These are phyloP conservation scores for Xylaria sp. DNA, from an alignment of 2,329 filamentous ascomycete genomes.

Conservation along the genomic window DNA sequence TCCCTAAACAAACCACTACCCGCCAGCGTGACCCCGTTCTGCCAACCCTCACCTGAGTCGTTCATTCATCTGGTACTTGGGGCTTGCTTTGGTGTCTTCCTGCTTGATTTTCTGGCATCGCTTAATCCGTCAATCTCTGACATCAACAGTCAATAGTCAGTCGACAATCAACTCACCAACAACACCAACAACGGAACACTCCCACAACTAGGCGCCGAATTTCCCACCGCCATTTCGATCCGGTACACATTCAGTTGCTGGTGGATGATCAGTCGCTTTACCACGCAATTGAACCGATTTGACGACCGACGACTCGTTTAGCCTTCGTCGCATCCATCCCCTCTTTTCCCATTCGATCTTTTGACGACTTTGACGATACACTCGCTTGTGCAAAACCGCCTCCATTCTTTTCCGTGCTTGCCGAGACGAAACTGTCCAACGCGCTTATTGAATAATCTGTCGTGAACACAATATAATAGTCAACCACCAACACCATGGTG, in stretches of 20 bases:
- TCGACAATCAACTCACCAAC: conserved; percentile 13
- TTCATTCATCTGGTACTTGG: conserved; percentile 29
- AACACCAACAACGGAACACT: conserved; percentile 8
- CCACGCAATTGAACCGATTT: background rate
- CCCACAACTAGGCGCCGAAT: background rate
- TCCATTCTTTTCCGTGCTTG: conserved; percentile 15
- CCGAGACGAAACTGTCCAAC: conserved; percentile 10
- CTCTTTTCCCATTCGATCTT: background rate
- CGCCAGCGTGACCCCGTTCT: conserved; percentile 8
- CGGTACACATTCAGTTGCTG: background rate
- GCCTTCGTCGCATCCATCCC: conserved; percentile 4
- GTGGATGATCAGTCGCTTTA: background rate
- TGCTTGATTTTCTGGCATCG: conserved; percentile 8
- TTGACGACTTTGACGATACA: conserved; percentile 19
- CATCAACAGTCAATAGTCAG: conserved; percentile 7
- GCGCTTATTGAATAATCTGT: conserved; percentile 3
- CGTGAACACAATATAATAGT: conserved; percentile 4
- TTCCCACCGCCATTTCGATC: conserved; percentile 14
- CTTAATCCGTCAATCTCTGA: conserved; percentile 13
- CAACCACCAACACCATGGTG: conserved; percentile 27
- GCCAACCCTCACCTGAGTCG: conserved; percentile 35
- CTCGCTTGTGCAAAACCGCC: conserved; percentile 13
- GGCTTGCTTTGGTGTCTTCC: conserved; percentile 11
- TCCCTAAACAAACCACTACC: background rate
- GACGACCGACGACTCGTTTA: background rate